Conservation (phyloP, 2,329 filamentous ascomycete genomes). For the Huntiella abstrusa region DNA sequence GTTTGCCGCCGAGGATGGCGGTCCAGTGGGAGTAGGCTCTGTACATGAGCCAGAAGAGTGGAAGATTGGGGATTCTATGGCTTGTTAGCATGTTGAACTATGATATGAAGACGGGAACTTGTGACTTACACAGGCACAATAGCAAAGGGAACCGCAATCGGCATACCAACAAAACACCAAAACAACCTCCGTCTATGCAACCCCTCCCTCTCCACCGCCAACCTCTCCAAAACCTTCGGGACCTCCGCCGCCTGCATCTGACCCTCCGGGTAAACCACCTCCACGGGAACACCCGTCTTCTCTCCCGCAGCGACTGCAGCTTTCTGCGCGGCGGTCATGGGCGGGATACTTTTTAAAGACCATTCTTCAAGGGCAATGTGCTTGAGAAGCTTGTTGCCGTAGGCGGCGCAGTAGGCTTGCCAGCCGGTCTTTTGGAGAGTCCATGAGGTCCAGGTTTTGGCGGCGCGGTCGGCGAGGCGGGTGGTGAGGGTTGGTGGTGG, state of each 20-base stretch:
- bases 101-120: neutral
- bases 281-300: slow-evolving; percentile 26
- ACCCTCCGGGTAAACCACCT: slow-evolving; percentile 57
- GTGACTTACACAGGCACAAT: slow-evolving; percentile 62
- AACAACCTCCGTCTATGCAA: slow-evolving; percentile 60
- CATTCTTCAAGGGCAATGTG: slow-evolving; percentile 94
- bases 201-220: slow-evolving; percentile 64
- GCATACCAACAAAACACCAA: slow-evolving; percentile 68
- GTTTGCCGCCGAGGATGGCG: slow-evolving; percentile 66
- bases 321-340: slow-evolving; percentile 33
- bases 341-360: slow-evolving; percentile 86
- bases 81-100: neutral
- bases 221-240: slow-evolving; percentile 40
- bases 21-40: slow-evolving; percentile 83
- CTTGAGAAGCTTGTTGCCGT: slow-evolving; percentile 70
- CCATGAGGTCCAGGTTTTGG: slow-evolving; percentile 67
- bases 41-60: slow-evolving; percentile 91
- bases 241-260: slow-evolving; percentile 48
- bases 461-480: slow-evolving; percentile 49
- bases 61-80: slow-evolving; percentile 67
- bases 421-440: slow-evolving; percentile 69
- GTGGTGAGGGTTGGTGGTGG: slow-evolving; percentile 21
- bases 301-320: neutral
- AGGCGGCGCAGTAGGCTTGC: slow-evolving; percentile 72
- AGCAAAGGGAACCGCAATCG: slow-evolving; percentile 64